Evolutionary conservation across 2,329 filamentous ascomycete genomes (phyloP), one percentile per base, ranked within the genome.

Genomic region (Proliferodiscus dingleyae): DNA sequence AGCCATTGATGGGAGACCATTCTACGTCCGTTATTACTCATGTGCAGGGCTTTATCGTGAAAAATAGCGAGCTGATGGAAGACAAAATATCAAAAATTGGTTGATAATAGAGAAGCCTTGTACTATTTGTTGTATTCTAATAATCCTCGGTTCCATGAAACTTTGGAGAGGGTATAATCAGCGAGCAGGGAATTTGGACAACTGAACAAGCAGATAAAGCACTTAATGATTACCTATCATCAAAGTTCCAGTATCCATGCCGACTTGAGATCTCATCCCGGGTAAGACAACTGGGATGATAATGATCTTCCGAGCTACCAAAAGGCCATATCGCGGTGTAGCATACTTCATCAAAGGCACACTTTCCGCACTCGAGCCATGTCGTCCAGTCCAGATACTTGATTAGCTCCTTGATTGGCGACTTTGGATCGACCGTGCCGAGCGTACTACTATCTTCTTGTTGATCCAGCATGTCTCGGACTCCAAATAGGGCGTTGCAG

Each of bases 261-360:
- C 53, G 26, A 16, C 15, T 22, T 13, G 26, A 7, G 4, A 53
- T 39, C 5, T 49, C 39, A 16, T 49, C 43, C 2, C 24, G 34
- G 8, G 66, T 61, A 41, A 59, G 55, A 45, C 75, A 79, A 26
- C 60, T 57, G 5, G 77, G 76, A 33, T 64, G 58, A 24, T 67
- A 69, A 54, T 80, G 76, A 56, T 84, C 80, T 21, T 77, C 68
- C 0, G 64, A 56, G 0, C 64, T 68, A 0, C 80, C 80, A 59
- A 72, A 67, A 0, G 80, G 81, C 80, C 80, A 85, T 57, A 84
- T 81, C 2, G 79, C 78, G n/a, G 83, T 67, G 37, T 78, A 71
- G 50, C 80, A 80, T 2, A 81, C 61, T 61, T 84, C 73, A 36
- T 77, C 69, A 6, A 68, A 66, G 0, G 55, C 61, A 56, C 81